Percentiles rank a stretch among this genome's conserved stretches.
Evolutionary conservation across 768 basidiomycete genomes (phyloP).

Genomic region (Collybia mongolica): DNA sequence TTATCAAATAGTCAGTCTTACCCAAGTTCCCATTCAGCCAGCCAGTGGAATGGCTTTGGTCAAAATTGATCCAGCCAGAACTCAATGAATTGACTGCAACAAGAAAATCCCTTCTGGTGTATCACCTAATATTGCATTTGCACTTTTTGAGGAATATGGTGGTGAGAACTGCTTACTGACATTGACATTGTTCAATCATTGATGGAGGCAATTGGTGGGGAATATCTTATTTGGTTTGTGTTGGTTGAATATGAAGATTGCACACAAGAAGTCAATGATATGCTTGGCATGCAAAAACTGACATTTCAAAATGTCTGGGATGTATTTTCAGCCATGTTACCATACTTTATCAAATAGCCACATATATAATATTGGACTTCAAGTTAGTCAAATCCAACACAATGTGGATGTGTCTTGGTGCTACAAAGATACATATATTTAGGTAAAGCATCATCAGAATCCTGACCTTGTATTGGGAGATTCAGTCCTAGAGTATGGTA

Average conservation of each 20-base stretch:
- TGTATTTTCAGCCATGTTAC: background rate
- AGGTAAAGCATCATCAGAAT: background rate
- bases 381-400: no score
- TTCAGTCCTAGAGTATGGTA: no score
- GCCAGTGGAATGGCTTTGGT: constrained; percentile 29
- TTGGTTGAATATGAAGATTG: background rate
- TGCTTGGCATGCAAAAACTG: background rate
- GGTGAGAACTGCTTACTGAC: constrained; percentile 19
- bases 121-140: constrained; percentile 18
- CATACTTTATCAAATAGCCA: no score
- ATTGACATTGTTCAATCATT: constrained; percentile 11
- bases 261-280: background rate
- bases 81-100: constrained; percentile 13
- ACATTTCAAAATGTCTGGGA: constrained; percentile 6
- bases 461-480: no score
- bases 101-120: constrained; percentile 21
- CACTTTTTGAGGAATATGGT: constrained; percentile 13
- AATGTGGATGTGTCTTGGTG: no score
- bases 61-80: constrained; percentile 21
- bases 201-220: constrained; percentile 21
- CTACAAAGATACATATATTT: no score
- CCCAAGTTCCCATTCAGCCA: constrained; percentile 10
- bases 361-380: no score
- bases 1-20: no score
- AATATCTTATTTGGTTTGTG: constrained; percentile 16